Evolutionary conservation across 2,329 filamentous ascomycete species (phyloP).

Genomic region (Trichoderma sp.): DNA sequence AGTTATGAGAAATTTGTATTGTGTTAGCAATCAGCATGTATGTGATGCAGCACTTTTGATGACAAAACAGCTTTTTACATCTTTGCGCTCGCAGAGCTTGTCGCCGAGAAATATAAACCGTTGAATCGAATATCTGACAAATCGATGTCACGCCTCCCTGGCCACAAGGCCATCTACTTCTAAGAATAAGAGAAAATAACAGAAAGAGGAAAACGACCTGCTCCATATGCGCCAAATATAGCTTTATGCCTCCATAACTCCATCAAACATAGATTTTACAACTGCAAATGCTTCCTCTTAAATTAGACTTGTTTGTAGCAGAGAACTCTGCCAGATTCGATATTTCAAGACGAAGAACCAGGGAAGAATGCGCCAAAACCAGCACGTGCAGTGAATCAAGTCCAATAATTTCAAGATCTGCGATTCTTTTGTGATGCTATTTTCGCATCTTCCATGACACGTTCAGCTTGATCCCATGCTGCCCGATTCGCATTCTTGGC

Average conservation of each 20-base stretch:
- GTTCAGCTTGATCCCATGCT: constrained; percentile 14
- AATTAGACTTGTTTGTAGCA: not conserved
- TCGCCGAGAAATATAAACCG: not conserved
- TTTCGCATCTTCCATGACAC: constrained; percentile 11
- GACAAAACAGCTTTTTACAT: not conserved
- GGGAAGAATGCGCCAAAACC: not conserved
- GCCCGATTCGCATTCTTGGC: not conserved
- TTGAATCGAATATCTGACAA: not conserved
- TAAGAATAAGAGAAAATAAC: not conserved
- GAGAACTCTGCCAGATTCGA: not conserved
- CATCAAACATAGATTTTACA: not conserved
- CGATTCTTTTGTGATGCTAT: not conserved
- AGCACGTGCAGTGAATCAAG: not conserved
- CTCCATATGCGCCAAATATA: not conserved
- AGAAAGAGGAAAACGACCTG: not conserved
- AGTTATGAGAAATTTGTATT: not conserved
- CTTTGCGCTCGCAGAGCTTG: not conserved
- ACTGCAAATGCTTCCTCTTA: not conserved
- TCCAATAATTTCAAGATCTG: not conserved
- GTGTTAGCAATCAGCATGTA: not conserved
- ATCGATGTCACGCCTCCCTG: not conserved
- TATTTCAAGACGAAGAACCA: not conserved
- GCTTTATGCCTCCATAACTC: constrained; percentile 9
- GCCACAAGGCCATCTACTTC: not conserved
- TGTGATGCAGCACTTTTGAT: not conserved